phyloP scores from a whole-genome alignment of 2,329 filamentous ascomycete species.

The Phaeosphaeriaceae sp. region DNA sequence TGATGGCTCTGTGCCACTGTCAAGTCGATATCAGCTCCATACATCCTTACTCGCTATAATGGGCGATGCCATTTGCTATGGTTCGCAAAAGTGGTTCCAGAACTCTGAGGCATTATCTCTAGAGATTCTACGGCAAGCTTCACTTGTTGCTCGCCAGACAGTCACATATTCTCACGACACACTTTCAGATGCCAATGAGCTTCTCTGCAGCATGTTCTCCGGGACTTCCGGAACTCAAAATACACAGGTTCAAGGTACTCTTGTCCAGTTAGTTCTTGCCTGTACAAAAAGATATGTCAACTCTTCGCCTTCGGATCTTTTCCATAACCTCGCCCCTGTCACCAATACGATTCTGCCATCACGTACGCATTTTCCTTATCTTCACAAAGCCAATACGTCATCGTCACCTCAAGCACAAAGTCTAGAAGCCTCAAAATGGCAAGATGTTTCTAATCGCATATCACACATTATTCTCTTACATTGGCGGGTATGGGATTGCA shows the following conservation, averaged over 20 bases:
- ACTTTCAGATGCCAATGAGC: constrained; percentile 44
- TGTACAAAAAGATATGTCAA: constrained; percentile 39
- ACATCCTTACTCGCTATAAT: constrained; percentile 50
- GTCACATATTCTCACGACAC: constrained; percentile 41
- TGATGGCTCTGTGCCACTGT: constrained; percentile 26
- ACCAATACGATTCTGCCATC: constrained; percentile 14
- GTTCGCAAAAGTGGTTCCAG: constrained; percentile 46
- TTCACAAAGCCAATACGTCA: constrained; percentile 33
- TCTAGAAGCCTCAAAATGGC: constrained; percentile 49
- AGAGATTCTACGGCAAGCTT: constrained; percentile 54
- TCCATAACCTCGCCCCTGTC: constrained; percentile 49
- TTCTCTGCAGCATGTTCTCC: constrained; percentile 44
- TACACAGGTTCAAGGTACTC: constrained; percentile 31
- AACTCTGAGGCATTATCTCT: constrained; percentile 53
- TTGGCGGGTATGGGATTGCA: constrained; percentile 84
- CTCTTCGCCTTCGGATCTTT: constrained; percentile 52
- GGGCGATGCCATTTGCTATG: constrained; percentile 33
- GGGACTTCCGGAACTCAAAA: constrained; percentile 41
- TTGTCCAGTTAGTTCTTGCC: constrained; percentile 37
- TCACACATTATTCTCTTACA: constrained; percentile 85
- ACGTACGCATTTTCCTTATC: constrained; percentile 15
- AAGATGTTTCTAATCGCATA: constrained; percentile 76
- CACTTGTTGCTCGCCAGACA: constrained; percentile 38
- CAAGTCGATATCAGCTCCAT: constrained; percentile 34
- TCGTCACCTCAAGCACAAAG: constrained; percentile 15